Conservation (phyloP, 2,329 filamentous ascomycete genomes). For the Aspergillus puulaauensis region DNA sequence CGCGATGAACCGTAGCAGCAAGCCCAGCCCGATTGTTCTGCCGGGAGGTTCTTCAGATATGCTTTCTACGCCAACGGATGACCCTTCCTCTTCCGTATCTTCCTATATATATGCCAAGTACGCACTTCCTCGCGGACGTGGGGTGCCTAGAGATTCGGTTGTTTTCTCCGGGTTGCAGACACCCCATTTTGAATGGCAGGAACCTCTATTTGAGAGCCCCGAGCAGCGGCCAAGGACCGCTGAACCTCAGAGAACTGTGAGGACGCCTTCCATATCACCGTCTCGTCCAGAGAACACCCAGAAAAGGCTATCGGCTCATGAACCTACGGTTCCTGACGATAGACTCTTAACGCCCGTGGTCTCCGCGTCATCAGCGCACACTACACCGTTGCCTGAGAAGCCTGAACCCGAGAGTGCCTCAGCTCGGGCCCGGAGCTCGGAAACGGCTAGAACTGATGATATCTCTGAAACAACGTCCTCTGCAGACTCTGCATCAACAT, state of each 20-base stretch:
- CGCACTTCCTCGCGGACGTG: constrained; percentile 76
- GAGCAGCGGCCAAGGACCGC: constrained; percentile 33
- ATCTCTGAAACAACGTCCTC: constrained; percentile 52
- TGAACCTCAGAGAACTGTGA: constrained; percentile 21
- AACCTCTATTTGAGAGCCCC: constrained; percentile 48
- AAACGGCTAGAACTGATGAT: constrained; percentile 22
- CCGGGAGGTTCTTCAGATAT: constrained; percentile 22
- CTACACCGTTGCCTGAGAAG: background rate
- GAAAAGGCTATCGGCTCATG: constrained; percentile 30
- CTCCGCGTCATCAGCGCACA: background rate
- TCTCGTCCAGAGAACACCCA: constrained; percentile 21
- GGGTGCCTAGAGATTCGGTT: constrained; percentile 66
- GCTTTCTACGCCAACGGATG: constrained; percentile 21
- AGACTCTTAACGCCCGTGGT: constrained; percentile 13
- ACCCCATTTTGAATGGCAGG: constrained; percentile 65
- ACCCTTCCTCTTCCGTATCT: constrained; percentile 52
- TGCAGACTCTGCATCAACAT: constrained; percentile 65
- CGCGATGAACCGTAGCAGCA: constrained; percentile 28
- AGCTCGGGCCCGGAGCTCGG: constrained; percentile 9
- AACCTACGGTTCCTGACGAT: constrained; percentile 23
- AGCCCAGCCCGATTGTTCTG: constrained; percentile 35
- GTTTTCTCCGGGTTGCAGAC: constrained; percentile 57
- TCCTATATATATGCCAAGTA: constrained; percentile 89
- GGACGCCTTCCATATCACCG: constrained; percentile 34
- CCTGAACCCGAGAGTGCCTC: constrained; percentile 7